A percentile compares a stretch with the other conserved stretches of the same genome.
These are phyloP conservation scores for Fomitopsis betulina DNA, from an alignment of 1,284 basidiomycete genomes.

Conservation along the genomic window DNA sequence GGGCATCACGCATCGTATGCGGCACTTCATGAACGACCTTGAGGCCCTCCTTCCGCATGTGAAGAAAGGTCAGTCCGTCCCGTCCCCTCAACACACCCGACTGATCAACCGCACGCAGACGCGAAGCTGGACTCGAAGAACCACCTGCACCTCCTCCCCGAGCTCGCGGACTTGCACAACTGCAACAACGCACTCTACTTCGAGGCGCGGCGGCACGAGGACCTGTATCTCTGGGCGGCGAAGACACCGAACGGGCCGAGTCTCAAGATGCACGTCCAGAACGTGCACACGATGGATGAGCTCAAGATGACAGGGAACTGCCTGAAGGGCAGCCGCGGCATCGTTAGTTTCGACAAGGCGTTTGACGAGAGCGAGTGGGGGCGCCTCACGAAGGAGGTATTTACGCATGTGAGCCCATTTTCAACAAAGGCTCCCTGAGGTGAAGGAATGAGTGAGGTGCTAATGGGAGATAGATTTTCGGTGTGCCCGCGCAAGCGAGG, in stretches of 20 bases:
- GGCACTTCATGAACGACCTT: slow-evolving; percentile 95
- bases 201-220: slow-evolving; percentile 93
- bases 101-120: slow-evolving; percentile 44
- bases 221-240: slow-evolving; percentile 95
- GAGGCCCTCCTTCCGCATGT: slow-evolving; percentile 90
- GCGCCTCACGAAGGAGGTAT: slow-evolving; percentile 88
- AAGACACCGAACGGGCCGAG: slow-evolving; percentile 98
- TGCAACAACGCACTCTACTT: slow-evolving; percentile 99
- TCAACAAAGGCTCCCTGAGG: neutral
- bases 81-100: no score
- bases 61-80: slow-evolving; percentile 78
- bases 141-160: slow-evolving; percentile 90
- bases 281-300: slow-evolving; percentile 99
- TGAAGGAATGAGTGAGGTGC: neutral
- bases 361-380: slow-evolving; percentile 93
- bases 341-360: slow-evolving; percentile 89
- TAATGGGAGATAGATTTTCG: slow-evolving; percentile 72
- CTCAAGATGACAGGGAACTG: slow-evolving; percentile 99
- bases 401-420: slow-evolving; percentile 81
- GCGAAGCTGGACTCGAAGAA: slow-evolving; percentile 98
- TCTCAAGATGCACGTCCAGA: slow-evolving; percentile 97
- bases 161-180: slow-evolving; percentile 96
- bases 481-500: slow-evolving; percentile 86
- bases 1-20: slow-evolving; percentile 94
- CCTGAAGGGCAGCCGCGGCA: slow-evolving; percentile 89